Evolutionary conservation across 148 eudicot genomes (phyloP), one percentile per base, ranked within the genome.

Genomic region (Euryodendron excelsum): DNA sequence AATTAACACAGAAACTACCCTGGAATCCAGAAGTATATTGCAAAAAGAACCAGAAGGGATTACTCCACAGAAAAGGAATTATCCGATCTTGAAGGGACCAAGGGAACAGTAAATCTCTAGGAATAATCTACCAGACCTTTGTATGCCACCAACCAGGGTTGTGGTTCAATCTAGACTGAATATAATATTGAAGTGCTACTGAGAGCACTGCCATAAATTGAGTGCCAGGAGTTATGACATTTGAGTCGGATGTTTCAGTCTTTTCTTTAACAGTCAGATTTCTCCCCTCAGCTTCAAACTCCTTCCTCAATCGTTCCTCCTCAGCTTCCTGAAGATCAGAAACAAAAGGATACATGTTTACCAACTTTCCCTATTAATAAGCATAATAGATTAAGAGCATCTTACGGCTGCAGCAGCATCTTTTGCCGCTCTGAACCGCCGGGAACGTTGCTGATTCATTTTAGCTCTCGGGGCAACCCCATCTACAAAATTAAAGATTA

Each of bases 391-490:
- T 63, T 17, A 64, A 76, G 72, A 69, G 41, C 65, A 58, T 76
- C 92, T 85, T 87, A 96, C 99, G 78, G 98, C 97, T 80, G 86
- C 92, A 48, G 98, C 95, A 79, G 99, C 98, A 87, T 96, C 99
- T 89, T 96, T 90, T 72, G 99, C 98, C 70, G 99, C 99, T 83
- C 99, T 93, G 79, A 96, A 96, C 28, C 99, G 99, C 44, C 99
- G 88, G 23, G 99, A 80, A 68, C 99, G 91, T 76, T 96, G 99
- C 87, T 96, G 99, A 84, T 96, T 96, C 99, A 96, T 96, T 90
- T 96, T 96, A 83, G 98, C 99, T 83, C 99, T 88, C 47, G 99
- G 99, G 73, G 99, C 99, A 84, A 96, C 99, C 77, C 98, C 99
- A 87, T 96, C 99, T 96, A 77, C 63, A 62, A 71, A 78, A 85